Base-by-base conservation (phyloP, 208 protist genomes). In the Wallacemonas sp. region DNA sequence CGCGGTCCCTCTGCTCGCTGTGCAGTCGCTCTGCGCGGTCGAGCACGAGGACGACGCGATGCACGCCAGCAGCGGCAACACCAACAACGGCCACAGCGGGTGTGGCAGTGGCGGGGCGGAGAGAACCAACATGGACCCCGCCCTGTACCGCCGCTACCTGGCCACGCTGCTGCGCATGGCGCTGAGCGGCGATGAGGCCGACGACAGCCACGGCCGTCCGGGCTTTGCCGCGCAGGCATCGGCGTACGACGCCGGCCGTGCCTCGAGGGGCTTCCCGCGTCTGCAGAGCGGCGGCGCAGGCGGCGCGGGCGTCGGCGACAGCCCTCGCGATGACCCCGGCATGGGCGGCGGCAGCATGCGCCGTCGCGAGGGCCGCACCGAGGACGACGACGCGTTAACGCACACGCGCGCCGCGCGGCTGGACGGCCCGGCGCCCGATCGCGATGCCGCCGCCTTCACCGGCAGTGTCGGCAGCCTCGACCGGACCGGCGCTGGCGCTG, bases 151-250 rank as follows among this genome's bases (percentile, higher is more conserved):
- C 3, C 74, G 74, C 45, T 79, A 75, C 33, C 66, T 79, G 20
- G 65, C 59, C 10, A 65, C 65, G 29, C 68, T 79, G 29, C 41
- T 79, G n/a, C 55, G 74, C 38, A 72, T 72, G 12, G 74, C 74
- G 20, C 49, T 70, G 31, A 68, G 57, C 36, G 38, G 33, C 18
- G 18, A 29, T n/a, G 66, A 68, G 23, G 52, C 46, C 23, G 32
- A 65, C 26, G 29, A 33, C 11, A 36, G 29, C 32, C 31, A 2
- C 45, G 55, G 20, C 29, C 22, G 3, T 8, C 20, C 26, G 3
- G 52, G 52, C 10, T 41, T 59, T n/a, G 39, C 52, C 4, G 52
- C 22, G 31, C 52, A 59, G 32, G 52, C 36, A 29, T 59, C 52
- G 10, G 52, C 52, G 16, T 59, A 59, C 52, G 52, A 59, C 28